phyloP scores from a whole-genome alignment of 148 eudicot genomes.

The Vaccinium myrtillus region DNA sequence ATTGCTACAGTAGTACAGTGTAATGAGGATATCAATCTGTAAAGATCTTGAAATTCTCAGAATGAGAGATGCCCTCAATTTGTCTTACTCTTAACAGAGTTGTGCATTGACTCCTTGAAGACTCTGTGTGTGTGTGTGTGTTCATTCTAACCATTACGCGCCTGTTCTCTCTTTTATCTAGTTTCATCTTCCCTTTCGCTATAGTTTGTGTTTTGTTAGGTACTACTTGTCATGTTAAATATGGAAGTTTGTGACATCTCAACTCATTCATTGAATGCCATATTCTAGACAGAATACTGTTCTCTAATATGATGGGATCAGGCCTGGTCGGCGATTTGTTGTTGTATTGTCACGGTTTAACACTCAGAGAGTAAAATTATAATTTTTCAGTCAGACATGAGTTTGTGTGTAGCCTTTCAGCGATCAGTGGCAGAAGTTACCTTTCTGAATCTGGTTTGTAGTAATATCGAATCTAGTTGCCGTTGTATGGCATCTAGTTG shows the following conservation, averaged over 20 bases:
- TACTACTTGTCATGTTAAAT: background rate
- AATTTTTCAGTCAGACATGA: background rate
- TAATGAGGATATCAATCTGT: background rate
- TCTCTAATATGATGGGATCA: background rate
- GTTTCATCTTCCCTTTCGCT: background rate
- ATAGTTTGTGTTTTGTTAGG: background rate
- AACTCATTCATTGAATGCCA: background rate
- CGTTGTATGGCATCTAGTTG: slow-evolving; percentile 3
- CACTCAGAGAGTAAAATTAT: background rate
- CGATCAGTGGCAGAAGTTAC: background rate
- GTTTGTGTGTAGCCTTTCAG: background rate
- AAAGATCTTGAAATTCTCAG: background rate
- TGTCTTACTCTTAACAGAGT: background rate
- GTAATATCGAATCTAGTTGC: background rate
- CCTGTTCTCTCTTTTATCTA: background rate
- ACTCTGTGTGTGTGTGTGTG: background rate
- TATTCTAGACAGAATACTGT: background rate
- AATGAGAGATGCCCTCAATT: background rate
- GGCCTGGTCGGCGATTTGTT: background rate
- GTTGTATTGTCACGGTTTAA: background rate
- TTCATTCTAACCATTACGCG: background rate
- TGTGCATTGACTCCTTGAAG: background rate
- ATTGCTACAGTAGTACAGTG: background rate
- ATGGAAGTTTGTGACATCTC: background rate
- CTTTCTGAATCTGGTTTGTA: background rate